Conservation (phyloP, 495 filamentous ascomycete genomes). For the Penicillium paradoxum region DNA sequence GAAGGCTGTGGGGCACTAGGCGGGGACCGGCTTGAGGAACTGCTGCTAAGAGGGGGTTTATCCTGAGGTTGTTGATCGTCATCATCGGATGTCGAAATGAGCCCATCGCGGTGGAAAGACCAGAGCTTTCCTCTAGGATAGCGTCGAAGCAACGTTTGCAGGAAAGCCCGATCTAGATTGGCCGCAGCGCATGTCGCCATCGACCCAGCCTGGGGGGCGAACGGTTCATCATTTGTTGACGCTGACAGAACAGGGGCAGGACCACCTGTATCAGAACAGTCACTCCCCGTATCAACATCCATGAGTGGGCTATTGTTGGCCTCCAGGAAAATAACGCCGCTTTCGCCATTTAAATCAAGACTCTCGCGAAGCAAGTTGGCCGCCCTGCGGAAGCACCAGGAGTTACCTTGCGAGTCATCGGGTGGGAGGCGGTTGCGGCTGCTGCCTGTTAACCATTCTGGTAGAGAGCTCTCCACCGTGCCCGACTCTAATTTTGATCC, state of each 20-base stretch:
- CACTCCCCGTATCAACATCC: slow-evolving; percentile 32
- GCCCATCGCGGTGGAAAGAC: slow-evolving; percentile 54
- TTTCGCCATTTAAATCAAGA: slow-evolving; percentile 45
- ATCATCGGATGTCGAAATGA: slow-evolving; percentile 40
- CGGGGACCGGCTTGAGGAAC: slow-evolving; percentile 8
- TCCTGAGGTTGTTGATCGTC: slow-evolving; percentile 28
- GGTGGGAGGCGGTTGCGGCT: slow-evolving; percentile 29
- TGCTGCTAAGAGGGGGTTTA: slow-evolving; percentile 9
- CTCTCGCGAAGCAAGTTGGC: slow-evolving; percentile 55
- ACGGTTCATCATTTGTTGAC: slow-evolving; percentile 37
- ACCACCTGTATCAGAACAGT: slow-evolving; percentile 26
- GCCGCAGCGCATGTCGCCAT: slow-evolving; percentile 29
- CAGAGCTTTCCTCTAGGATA: slow-evolving; percentile 62
- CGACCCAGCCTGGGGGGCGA: slow-evolving; percentile 33
- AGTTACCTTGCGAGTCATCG: slow-evolving; percentile 39
- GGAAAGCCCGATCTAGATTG: slow-evolving; percentile 36
- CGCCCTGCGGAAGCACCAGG: slow-evolving; percentile 49
- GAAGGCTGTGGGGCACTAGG: slow-evolving; percentile 21
- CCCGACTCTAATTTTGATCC: slow-evolving; percentile 20
- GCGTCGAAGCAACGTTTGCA: slow-evolving; percentile 49
- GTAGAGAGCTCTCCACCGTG: slow-evolving; percentile 28
- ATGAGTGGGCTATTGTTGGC: slow-evolving; percentile 27
- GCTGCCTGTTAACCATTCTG: slow-evolving; percentile 36
- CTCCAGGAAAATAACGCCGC: slow-evolving; percentile 54
- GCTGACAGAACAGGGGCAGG: slow-evolving; percentile 37